Conservation (phyloP, 345 rosid species). For the Bruguiera gymnorhiza region DNA sequence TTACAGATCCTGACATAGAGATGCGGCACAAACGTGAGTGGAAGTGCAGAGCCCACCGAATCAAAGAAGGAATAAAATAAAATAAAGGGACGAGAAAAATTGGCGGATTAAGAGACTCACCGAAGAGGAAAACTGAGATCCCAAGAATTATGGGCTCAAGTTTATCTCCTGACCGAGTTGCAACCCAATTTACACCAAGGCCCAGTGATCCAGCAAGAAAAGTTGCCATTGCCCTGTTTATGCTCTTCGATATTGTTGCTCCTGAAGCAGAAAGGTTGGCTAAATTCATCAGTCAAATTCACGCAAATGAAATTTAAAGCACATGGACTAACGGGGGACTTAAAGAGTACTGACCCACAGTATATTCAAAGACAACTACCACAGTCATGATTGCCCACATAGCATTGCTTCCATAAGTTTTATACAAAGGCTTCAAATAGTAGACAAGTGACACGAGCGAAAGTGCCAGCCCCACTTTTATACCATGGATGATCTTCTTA, state of each 20-base stretch:
- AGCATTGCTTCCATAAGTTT: constrained; percentile 60
- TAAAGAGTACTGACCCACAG: constrained; percentile 42
- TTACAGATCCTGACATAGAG: constrained; percentile 52
- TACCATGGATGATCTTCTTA: constrained; percentile 53
- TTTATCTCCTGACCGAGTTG: constrained; percentile 44
- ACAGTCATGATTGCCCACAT: constrained; percentile 85
- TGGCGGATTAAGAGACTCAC: constrained; percentile 26
- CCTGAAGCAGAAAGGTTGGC: constrained; percentile 36
- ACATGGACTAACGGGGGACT: not conserved
- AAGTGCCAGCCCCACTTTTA: constrained; percentile 71
- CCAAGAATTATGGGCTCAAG: constrained; percentile 57
- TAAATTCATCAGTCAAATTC: not conserved
- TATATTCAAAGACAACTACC: constrained; percentile 66
- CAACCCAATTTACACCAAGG: constrained; percentile 61
- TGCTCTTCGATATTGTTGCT: constrained; percentile 58
- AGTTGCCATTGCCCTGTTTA: constrained; percentile 63
- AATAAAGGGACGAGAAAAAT: not conserved
- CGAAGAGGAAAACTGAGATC: constrained; percentile 56
- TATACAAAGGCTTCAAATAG: constrained; percentile 67
- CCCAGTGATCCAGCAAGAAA: constrained; percentile 66
- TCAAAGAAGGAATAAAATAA: not conserved
- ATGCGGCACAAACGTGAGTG: not conserved
- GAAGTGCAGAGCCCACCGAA: not conserved
- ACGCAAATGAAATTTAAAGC: not conserved
- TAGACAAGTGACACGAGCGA: constrained; percentile 62